A percentile compares a stretch with the other conserved stretches of the same genome.
Conservation (phyloP, 2,329 filamentous ascomycete species). For the Neonectria magnoliae region DNA sequence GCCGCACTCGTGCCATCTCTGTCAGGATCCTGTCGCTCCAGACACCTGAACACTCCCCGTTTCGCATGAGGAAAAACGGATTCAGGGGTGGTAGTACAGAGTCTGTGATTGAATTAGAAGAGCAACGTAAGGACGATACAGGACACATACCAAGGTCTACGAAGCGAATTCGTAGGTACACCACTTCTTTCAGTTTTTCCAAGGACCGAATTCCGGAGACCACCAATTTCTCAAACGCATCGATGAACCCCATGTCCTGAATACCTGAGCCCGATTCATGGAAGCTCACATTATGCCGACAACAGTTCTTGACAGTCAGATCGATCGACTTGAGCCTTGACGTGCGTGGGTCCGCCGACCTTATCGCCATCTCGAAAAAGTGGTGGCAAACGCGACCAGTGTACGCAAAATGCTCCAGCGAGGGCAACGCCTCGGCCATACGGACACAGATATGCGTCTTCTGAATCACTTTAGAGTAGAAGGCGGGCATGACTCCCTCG, state of each 20-base stretch:
- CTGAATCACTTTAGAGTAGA: slow-evolving; percentile 68
- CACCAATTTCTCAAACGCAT: slow-evolving; percentile 75
- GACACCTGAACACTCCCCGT: slow-evolving; percentile 72
- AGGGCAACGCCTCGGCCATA: slow-evolving; percentile 68
- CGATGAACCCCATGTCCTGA: slow-evolving; percentile 76
- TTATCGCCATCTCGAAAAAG: slow-evolving; percentile 71
- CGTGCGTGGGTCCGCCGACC: slow-evolving; percentile 57
- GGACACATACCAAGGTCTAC: slow-evolving; percentile 71
- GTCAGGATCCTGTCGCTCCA: slow-evolving; percentile 76
- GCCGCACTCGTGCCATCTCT: slow-evolving; percentile 67
- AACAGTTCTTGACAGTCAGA: slow-evolving; percentile 79
- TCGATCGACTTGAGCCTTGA: slow-evolving; percentile 72
- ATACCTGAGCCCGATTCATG: slow-evolving; percentile 75
- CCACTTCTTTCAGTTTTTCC: slow-evolving; percentile 65
- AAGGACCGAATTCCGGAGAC: slow-evolving; percentile 70
- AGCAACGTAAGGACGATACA: background rate
- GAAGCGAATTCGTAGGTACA: slow-evolving; percentile 76
- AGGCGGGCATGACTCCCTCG: slow-evolving; percentile 68
- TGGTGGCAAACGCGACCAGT: slow-evolving; percentile 76
- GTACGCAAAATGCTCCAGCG: slow-evolving; percentile 75
- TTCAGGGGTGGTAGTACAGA: slow-evolving; percentile 76
- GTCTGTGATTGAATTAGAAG: slow-evolving; percentile 56
- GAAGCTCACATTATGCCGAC: slow-evolving; percentile 64
- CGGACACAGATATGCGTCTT: slow-evolving; percentile 72
- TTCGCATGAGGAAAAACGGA: slow-evolving; percentile 74